Conservation (phyloP, 2,329 filamentous ascomycete genomes). For the Xylaria sp. region DNA sequence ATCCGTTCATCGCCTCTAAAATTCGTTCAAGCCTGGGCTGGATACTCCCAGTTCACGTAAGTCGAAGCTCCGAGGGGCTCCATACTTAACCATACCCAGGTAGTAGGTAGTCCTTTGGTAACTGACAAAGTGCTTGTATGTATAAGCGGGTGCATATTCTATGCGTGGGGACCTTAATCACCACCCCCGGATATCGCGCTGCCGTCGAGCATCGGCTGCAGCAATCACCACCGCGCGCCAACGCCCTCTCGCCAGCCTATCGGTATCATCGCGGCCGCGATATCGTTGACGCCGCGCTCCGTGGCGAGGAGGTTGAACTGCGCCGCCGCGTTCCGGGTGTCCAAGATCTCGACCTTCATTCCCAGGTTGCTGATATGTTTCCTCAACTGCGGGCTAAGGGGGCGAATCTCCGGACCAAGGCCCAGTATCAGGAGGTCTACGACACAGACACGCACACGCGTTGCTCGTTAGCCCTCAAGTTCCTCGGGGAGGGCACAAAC, state of each 20-base stretch:
- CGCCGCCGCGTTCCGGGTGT: conserved; percentile 90
- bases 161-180: not conserved
- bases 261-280: conserved; percentile 86
- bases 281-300: conserved; percentile 80
- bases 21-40: not conserved
- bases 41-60: too few relatives aligned
- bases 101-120: not conserved
- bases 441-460: not conserved
- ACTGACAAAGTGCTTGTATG: not conserved
- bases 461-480: not conserved
- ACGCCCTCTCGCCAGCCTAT: conserved; percentile 75
- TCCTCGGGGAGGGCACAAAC: not conserved
- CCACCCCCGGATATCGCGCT: not conserved
- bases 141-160: not conserved
- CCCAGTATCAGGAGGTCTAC: conserved; percentile 88
- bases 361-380: conserved; percentile 75
- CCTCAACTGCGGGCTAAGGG: conserved; percentile 75
- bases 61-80: too few relatives aligned
- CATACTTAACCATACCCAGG: too few relatives aligned
- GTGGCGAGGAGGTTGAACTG: conserved; percentile 97
- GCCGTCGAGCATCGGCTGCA: not conserved
- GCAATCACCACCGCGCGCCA: conserved; percentile 39
- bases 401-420: conserved; percentile 73
- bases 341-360: conserved; percentile 83
- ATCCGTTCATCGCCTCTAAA: not conserved